Evolutionary conservation across 148 eudicot genomes (phyloP), one percentile per base, ranked within the genome.

Genomic region (Agrostemma githago): DNA sequence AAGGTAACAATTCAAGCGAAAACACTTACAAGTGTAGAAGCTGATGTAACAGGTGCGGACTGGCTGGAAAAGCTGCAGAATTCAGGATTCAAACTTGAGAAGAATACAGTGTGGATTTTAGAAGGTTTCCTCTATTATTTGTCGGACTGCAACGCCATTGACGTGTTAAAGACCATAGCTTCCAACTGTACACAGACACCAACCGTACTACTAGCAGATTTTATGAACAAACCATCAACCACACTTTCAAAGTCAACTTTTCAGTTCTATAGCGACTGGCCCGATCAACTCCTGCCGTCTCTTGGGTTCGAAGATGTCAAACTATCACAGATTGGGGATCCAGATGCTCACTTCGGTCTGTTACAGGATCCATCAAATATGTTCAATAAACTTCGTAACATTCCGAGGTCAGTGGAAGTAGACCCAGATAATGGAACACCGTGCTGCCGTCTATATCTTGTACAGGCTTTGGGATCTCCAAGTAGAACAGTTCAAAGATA

Each of bases 201-300:
- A 63, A 89, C 93, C 6, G 89, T 91, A 73, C 86, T 94, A 69
- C 79, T 94, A 74, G 97, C 97, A 65, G 98, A 93, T 83, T 91
- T 94, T 71, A 89, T 94, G 96, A 94, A 94, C 82, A 86, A 91
- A 82, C 92, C 87, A 71, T 88, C 97, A 34, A 89, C 92, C 57
- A 75, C 84, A 68, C 70, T 94, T 61, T 86, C 91, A 75, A 84
- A 73, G 73, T 84, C 93, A 58, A 81, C 77, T 53, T 94, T 79
- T 66, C 89, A 86, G 65, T 94, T 94, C 87, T 86, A 91, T 26
- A 84, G 98, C 64, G 97, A 94, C 69, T 91, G 96, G 96, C 98
- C 96, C 5, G 98, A 94, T 79, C 81, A 91, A 62, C 87, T 89
- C 62, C 83, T 94, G 57, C 97, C 97, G 72, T 84, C 97, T 51